Evolutionary conservation across 192 early-diverging fungal species (phyloP).

Genomic region (Allomyces macrogynus): DNA sequence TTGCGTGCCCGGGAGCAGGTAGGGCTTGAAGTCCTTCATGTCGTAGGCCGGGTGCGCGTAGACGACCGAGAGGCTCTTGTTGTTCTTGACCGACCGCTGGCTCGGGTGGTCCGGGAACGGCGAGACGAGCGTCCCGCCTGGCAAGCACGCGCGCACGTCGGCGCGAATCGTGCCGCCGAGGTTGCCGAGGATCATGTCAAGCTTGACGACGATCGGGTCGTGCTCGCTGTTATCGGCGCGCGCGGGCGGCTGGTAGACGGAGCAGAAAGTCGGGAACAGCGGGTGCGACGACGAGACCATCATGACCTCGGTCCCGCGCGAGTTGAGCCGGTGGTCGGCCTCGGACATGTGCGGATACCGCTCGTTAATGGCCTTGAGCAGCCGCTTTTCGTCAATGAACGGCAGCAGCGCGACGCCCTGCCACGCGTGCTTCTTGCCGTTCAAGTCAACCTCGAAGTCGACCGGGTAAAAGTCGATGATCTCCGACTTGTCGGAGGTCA

Average conservation of each 20-base stretch:
- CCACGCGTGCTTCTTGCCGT: slow-evolving; percentile 96
- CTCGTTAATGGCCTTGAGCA: slow-evolving; percentile 52
- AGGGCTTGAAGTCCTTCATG: background rate
- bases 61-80: background rate
- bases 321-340: background rate
- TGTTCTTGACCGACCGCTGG: background rate
- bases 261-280: background rate
- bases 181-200: background rate
- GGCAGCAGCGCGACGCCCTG: slow-evolving; percentile 94
- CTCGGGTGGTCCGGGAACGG: background rate
- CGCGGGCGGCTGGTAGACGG: background rate
- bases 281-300: background rate
- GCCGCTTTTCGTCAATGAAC: slow-evolving; percentile 80
- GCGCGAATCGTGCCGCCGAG: background rate
- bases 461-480: slow-evolving; percentile 90
- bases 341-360: background rate
- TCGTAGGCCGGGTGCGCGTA: background rate
- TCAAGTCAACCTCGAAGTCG: slow-evolving; percentile 80
- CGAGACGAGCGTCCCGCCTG: background rate
- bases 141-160: background rate
- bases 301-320: background rate
- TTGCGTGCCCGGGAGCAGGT: background rate
- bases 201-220: too few relatives aligned
- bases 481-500: slow-evolving; percentile 62
- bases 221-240: background rate